Conservation (phyloP, 2,329 filamentous ascomycete species). For the Ascochyta pisi region DNA sequence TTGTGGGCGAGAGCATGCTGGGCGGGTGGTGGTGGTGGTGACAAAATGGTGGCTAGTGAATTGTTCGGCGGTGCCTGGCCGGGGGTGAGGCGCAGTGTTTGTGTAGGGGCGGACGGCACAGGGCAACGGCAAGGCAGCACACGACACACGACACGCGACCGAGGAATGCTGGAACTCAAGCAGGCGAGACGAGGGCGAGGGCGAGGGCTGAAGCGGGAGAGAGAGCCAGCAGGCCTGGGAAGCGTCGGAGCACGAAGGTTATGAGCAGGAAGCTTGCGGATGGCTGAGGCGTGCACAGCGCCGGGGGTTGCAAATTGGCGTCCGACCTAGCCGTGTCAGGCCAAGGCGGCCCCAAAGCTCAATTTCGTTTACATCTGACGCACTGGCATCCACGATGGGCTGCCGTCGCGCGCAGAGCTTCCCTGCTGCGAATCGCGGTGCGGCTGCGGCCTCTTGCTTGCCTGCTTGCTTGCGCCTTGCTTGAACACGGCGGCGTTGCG, state of each 20-base stretch:
- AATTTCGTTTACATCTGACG: conserved; percentile 32
- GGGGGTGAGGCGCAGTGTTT: conserved; percentile 13
- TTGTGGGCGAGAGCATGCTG: conserved; percentile 52
- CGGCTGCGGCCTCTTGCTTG: neutral
- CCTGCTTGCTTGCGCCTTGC: neutral
- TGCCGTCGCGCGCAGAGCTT: conserved; percentile 6
- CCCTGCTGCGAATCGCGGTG: conserved; percentile 8
- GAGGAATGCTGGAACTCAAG: conserved; percentile 21
- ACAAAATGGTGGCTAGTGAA: conserved; percentile 26
- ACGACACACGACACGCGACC: conserved; percentile 33
- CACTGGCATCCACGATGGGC: conserved; percentile 14
- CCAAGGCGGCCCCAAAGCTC: conserved; percentile 13
- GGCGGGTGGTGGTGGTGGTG: conserved; percentile 21
- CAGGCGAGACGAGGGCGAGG: conserved; percentile 2
- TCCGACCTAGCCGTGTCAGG: conserved; percentile 21
- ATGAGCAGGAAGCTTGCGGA: conserved; percentile 44
- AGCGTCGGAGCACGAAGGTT: conserved; percentile 35
- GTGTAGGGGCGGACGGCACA: neutral
- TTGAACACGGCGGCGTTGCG: neutral
- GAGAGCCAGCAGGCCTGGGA: conserved; percentile 22
- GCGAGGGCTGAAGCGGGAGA: conserved; percentile 6
- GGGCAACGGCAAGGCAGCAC: conserved; percentile 28
- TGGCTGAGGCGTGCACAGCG: conserved; percentile 39
- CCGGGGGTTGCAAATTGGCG: conserved; percentile 34
- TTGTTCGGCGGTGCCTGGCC: conserved; percentile 36